Conservation (phyloP, 164 flowering plant species). For the Akebia trifoliata region DNA sequence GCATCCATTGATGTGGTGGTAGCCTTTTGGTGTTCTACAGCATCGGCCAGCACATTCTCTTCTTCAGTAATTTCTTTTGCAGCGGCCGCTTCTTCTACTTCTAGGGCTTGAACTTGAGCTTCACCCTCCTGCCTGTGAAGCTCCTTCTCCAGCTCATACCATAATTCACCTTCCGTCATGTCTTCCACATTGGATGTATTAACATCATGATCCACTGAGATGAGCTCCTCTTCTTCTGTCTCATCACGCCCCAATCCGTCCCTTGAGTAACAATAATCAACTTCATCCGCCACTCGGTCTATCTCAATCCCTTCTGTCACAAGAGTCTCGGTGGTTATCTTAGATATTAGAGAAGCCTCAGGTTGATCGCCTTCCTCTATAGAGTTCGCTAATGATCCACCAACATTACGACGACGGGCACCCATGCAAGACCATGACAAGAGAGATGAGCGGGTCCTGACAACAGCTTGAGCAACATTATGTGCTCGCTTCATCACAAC, state of each 20-base stretch:
- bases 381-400: conserved; percentile 25
- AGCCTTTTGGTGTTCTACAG: conserved; percentile 29
- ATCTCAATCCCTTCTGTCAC: conserved; percentile 24
- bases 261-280: conserved; percentile 24
- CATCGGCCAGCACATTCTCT: conserved; percentile 44
- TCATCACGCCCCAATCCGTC: conserved; percentile 39
- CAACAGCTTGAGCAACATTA: conserved; percentile 87
- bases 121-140: conserved; percentile 52
- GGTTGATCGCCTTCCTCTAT: conserved; percentile 33
- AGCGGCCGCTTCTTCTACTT: conserved; percentile 73
- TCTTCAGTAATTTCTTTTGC: conserved; percentile 64
- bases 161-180: conserved; percentile 72
- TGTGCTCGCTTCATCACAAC: conserved; percentile 90
- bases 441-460: conserved; percentile 63
- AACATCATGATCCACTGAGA: conserved; percentile 25
- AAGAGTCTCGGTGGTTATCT: conserved; percentile 31
- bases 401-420: conserved; percentile 63
- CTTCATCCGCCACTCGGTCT: conserved; percentile 16
- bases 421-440: conserved; percentile 96
- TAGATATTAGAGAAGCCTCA: conserved; percentile 37
- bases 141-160: conserved; percentile 80
- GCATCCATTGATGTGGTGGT: conserved; percentile 34
- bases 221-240: conserved; percentile 58
- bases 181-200: conserved; percentile 39
- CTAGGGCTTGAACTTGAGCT: conserved; percentile 29